Conservation (phyloP, 495 filamentous ascomycete species). For the Apodospora peruviana region DNA sequence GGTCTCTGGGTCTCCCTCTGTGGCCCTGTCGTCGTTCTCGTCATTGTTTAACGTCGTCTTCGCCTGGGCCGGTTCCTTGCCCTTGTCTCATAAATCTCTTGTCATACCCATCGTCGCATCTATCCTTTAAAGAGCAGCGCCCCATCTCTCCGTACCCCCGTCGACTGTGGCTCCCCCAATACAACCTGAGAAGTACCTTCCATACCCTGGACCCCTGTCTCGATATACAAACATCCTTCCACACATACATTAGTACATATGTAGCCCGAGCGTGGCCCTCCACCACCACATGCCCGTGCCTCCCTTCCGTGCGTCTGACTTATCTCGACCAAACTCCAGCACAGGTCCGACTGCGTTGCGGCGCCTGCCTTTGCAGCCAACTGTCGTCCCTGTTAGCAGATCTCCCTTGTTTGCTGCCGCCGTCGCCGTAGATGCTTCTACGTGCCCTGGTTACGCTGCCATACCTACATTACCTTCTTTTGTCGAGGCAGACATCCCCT, state of each 20-base stretch:
- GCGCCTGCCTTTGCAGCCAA: slow-evolving; percentile 28
- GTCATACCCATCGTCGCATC: slow-evolving; percentile 5
- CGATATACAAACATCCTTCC: slow-evolving; percentile 22
- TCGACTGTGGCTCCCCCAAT: slow-evolving; percentile 11
- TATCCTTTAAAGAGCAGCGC: slow-evolving; percentile 9
- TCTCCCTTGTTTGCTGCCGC: slow-evolving; percentile 26
- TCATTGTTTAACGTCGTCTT: too few species aligned
- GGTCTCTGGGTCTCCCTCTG: too few species aligned
- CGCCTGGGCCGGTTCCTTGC: too few species aligned
- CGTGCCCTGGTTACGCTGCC: slow-evolving; percentile 10
- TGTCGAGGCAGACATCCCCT: neutral
- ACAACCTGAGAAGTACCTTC: neutral
- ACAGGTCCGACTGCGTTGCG: slow-evolving; percentile 25
- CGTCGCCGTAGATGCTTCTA: slow-evolving; percentile 15
- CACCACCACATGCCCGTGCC: slow-evolving; percentile 20
- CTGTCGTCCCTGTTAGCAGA: slow-evolving; percentile 21
- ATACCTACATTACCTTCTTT: neutral
- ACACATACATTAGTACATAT: slow-evolving; percentile 21
- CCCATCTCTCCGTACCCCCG: slow-evolving; percentile 5
- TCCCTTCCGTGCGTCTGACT: slow-evolving; percentile 24
- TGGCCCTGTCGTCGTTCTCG: too few species aligned
- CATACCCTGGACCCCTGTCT: slow-evolving; percentile 21
- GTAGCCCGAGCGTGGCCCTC: slow-evolving; percentile 24
- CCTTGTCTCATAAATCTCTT: neutral
- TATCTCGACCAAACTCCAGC: slow-evolving; percentile 21